Percentiles rank a stretch among this genome's conserved stretches.
These are phyloP conservation scores for Monosporascus sp. DNA, from an alignment of 2,329 filamentous ascomycete species.

Conservation along the genomic window DNA sequence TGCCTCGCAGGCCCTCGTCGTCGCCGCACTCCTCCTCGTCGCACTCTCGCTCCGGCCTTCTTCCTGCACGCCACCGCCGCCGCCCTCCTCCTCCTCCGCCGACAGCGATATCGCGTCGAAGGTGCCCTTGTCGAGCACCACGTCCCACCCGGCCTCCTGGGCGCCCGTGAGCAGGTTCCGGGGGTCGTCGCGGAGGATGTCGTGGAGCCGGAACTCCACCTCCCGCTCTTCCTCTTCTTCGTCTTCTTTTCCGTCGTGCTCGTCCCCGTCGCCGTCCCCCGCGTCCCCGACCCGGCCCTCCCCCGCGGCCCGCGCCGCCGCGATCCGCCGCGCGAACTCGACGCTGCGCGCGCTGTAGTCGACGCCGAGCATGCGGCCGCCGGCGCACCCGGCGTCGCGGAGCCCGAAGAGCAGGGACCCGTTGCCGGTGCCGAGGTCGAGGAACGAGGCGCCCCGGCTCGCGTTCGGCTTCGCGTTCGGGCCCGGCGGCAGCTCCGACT, in stretches of 20 bases:
- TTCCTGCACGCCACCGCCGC: conserved; percentile 28
- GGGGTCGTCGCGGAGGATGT: conserved; percentile 47
- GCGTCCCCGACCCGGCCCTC: conserved; percentile 23
- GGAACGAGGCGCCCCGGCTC: conserved; percentile 46
- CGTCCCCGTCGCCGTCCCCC: conserved; percentile 18
- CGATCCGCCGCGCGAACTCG: conserved; percentile 64
- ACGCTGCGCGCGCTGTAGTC: conserved; percentile 80
- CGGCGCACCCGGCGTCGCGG: conserved; percentile 54
- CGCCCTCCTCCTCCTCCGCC: conserved; percentile 34
- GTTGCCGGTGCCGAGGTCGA: conserved; percentile 93
- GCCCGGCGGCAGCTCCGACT: conserved; percentile 3
- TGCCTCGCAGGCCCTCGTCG: conserved; percentile 54
- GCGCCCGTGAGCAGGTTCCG: conserved; percentile 27
- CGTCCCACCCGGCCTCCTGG: conserved; percentile 61
- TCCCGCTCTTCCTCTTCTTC: conserved; percentile 16
- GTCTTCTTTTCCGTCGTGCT: conserved; percentile 14
- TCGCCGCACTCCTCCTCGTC: neutral
- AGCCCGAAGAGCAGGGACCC: conserved; percentile 85
- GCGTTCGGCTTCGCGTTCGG: neutral
- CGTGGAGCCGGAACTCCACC: conserved; percentile 53
- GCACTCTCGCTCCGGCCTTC: conserved; percentile 39
- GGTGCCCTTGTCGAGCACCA: conserved; percentile 95
- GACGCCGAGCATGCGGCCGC: conserved; percentile 71
- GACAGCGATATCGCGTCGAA: conserved; percentile 91
- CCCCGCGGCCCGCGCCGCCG: conserved; percentile 24